Evolutionary conservation across 2,329 filamentous ascomycete species (phyloP), one percentile per base, ranked within the genome.

Genomic region (Fusarium hainanense): DNA sequence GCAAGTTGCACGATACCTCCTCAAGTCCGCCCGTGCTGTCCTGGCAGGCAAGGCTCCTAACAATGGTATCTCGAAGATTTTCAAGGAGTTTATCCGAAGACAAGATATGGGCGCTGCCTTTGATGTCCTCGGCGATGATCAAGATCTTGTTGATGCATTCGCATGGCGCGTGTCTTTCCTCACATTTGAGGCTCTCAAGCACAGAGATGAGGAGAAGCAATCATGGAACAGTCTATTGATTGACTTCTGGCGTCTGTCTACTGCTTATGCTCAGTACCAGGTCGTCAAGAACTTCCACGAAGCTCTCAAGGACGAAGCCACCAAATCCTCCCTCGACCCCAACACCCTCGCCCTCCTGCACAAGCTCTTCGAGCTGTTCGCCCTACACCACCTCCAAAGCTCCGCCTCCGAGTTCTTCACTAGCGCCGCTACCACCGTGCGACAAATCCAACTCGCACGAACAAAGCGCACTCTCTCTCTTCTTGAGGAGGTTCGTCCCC

Each of bases 331-430:
- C 18, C 81, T 92, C 30, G 88, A 90, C 75, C 74, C 83, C 1
- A 83, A 85, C 58, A 92, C 90, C 0, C 80, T 86, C 16, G 78
- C 79, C 1, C 52, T 92, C 12, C 80, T 93, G 72, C 87, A 89
- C 80, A 89, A 89, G 90, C 83, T 96, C 87, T 92, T 93, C 88
- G 87, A 93, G 91, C 90, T 96, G 87, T 90, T 93, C 87, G 78
- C 87, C 81, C 83, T 91, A 82, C 84, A 84, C 75, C 74, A 83
- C 59, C 66, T 94, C 12, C 90, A 93, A 79, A 84, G 85, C 54
- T 90, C 93, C 74, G 88, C 89, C 0, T 85, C 86, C 23, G 91
- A 93, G 72, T 93, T 93, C 84, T 93, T 92, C 82, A 87, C 88
- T 11, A 89, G 86, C 1, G 84, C 86, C 23, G 92, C 91, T 4